Evolutionary conservation across 2,329 filamentous ascomycete species (phyloP).

Genomic region (Ambrosiella xylebori): DNA sequence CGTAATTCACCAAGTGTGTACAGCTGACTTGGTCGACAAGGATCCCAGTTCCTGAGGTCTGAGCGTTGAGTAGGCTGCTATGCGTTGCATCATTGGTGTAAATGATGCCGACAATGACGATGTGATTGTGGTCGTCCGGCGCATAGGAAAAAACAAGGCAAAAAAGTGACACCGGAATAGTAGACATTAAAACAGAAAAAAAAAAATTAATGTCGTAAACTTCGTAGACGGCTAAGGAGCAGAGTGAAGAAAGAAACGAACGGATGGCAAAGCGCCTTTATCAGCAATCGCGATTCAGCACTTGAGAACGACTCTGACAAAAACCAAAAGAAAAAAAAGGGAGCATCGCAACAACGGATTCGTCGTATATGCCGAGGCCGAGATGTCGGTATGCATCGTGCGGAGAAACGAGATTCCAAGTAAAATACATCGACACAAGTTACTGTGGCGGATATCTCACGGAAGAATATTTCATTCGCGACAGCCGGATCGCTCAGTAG

Average conservation of each 20-base stretch:
- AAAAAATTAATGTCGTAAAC: background rate
- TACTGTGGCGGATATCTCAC: too few relatives aligned
- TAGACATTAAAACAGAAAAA: background rate
- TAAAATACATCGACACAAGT: too few relatives aligned
- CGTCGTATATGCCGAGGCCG: too few relatives aligned
- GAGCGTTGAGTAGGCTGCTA: background rate
- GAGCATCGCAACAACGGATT: background rate
- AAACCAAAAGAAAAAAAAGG: background rate
- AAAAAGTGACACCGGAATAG: background rate
- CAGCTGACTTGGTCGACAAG: background rate
- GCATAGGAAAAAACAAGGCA: background rate
- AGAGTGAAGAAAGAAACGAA: background rate
- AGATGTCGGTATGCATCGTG: too few relatives aligned
- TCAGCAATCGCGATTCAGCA: conserved; percentile 6
- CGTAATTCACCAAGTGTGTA: background rate
- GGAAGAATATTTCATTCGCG: background rate
- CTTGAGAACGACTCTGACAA: conserved; percentile 5
- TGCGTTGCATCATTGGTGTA: background rate
- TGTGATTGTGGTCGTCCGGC: background rate
- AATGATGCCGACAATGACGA: background rate
- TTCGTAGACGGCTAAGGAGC: background rate
- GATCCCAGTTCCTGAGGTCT: background rate
- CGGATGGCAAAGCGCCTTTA: background rate
- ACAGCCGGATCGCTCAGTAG: conserved; percentile 5
- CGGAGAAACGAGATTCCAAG: too few relatives aligned